Conservation (phyloP, 2,329 filamentous ascomycete species). For the Colletotrichum lini region DNA sequence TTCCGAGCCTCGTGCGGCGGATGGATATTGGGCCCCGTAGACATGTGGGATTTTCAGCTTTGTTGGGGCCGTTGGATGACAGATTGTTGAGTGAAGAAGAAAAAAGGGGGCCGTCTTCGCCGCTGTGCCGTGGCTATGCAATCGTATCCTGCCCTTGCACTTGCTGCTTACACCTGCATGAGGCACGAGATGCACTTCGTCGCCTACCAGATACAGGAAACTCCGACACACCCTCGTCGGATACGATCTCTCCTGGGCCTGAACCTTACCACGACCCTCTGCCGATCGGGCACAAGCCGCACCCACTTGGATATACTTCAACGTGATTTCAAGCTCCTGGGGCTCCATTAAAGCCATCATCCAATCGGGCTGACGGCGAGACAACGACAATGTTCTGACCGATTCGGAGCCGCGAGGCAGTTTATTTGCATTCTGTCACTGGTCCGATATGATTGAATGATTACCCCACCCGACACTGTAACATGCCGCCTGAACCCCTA, state of each 20-base stretch:
- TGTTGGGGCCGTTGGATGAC: constrained; percentile 36
- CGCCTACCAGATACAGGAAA: constrained; percentile 8
- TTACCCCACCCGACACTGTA: neutral
- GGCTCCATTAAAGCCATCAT: neutral
- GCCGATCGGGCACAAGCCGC: neutral
- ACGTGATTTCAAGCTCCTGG: neutral
- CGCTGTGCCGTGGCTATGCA: constrained; percentile 15
- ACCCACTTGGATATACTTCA: neutral
- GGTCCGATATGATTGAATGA: constrained; percentile 9
- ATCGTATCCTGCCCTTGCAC: neutral
- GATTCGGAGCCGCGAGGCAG: constrained; percentile 3
- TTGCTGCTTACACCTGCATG: constrained; percentile 17
- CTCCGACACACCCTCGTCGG: neutral
- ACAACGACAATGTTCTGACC: neutral
- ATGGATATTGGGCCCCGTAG: constrained; percentile 8
- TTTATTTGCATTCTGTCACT: constrained; percentile 16
- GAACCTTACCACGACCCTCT: neutral
- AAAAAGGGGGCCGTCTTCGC: constrained; percentile 19
- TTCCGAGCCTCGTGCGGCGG: constrained; percentile 29
- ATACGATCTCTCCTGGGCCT: neutral
- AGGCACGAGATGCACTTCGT: constrained; percentile 11
- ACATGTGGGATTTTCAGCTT: constrained; percentile 31
- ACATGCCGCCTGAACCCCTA: constrained; percentile 27
- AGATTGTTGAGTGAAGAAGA: constrained; percentile 31
- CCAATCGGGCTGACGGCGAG: neutral